Conservation (phyloP, 805 yeast species). For the Jamesozyma lodderae region DNA sequence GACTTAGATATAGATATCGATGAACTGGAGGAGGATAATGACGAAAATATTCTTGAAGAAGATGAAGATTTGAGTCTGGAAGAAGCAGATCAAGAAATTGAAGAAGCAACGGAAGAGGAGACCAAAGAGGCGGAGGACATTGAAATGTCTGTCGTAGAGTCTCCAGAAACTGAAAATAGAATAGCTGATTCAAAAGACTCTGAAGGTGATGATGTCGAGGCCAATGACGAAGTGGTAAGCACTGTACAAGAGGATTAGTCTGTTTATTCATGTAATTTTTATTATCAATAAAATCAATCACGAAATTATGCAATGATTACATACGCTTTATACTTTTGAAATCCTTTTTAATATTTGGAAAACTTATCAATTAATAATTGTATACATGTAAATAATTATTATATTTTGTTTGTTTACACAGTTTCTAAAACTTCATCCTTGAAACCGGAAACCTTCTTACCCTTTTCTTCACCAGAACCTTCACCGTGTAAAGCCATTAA, state of each 20-base stretch:
- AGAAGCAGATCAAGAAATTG: not conserved
- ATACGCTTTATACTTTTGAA: too few species aligned
- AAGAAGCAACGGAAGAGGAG: not conserved
- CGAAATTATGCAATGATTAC: not conserved
- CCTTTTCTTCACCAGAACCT: slow-evolving; percentile 86
- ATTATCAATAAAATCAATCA: not conserved
- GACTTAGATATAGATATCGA: not conserved
- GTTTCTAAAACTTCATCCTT: slow-evolving; percentile 97
- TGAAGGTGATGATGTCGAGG: not conserved
- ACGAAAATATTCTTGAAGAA: not conserved
- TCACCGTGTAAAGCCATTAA: slow-evolving; percentile 96
- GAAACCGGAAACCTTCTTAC: slow-evolving; percentile 95
- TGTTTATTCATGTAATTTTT: not conserved
- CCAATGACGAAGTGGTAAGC: too few species aligned
- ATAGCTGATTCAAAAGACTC: not conserved
- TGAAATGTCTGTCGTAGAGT: not conserved
- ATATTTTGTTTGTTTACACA: slow-evolving; percentile 35
- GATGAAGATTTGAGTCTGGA: not conserved
- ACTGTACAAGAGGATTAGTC: too few species aligned
- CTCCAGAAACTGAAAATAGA: not conserved
- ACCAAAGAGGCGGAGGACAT: not conserved
- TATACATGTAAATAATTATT: slow-evolving; percentile 9
- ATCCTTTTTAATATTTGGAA: slow-evolving; percentile 4
- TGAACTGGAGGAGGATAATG: not conserved
- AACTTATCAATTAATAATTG: slow-evolving; percentile 8